Conservation (phyloP, 768 basidiomycete species). For the Peribolospora kevripleyi region DNA sequence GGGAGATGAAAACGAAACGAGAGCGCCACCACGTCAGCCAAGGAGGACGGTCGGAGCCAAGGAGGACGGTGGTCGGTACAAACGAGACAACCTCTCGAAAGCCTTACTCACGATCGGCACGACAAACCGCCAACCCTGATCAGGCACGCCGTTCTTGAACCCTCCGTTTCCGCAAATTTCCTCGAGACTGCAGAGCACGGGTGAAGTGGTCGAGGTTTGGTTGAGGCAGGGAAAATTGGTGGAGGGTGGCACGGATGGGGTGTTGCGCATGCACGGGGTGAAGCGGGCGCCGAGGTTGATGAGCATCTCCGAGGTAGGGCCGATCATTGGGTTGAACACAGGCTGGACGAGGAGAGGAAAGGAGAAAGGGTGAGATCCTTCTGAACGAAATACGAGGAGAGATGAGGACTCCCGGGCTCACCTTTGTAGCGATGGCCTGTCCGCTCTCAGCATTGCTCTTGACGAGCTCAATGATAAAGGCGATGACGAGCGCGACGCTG, state of each 20-base stretch:
- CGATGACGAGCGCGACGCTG: conserved; percentile 39
- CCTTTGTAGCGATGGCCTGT: conserved; percentile 63
- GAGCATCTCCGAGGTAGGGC: conserved; percentile 58
- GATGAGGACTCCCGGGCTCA: conserved; percentile 14
- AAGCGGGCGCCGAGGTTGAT: conserved; percentile 79
- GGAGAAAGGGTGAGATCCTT: not conserved
- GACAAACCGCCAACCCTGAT: conserved; percentile 36
- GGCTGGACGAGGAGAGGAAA: conserved; percentile 26
- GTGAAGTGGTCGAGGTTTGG: not conserved
- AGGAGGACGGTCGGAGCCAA: not conserved
- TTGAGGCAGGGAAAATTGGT: conserved; percentile 31
- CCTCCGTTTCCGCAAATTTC: conserved; percentile 78
- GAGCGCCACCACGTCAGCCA: not conserved
- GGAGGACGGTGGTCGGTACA: too few relatives aligned
- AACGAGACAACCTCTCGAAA: too few relatives aligned
- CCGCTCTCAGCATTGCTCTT: conserved; percentile 53
- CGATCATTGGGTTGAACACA: conserved; percentile 67
- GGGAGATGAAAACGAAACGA: conserved; percentile 39
- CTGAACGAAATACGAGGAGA: not conserved
- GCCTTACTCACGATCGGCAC: conserved; percentile 15
- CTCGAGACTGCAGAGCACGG: conserved; percentile 39
- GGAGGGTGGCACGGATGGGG: conserved; percentile 32
- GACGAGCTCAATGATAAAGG: conserved; percentile 68
- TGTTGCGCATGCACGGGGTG: conserved; percentile 69
- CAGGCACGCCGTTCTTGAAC: conserved; percentile 25